Base-by-base conservation (phyloP, 2,329 filamentous ascomycete genomes). In the Sporothrix euskadiensis region DNA sequence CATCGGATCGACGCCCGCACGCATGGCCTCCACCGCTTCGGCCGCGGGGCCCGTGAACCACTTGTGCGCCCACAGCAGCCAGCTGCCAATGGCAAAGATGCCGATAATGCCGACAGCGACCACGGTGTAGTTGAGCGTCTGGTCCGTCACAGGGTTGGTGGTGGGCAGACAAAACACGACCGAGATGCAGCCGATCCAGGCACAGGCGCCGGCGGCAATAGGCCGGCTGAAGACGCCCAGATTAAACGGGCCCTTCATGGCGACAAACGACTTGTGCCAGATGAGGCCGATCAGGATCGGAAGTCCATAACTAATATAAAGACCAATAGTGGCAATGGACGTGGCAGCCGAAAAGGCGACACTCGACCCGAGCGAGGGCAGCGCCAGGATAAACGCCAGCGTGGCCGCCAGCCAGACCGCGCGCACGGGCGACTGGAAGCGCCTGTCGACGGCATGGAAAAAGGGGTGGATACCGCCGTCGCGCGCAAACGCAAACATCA, bases 331-430 rank as follows among this genome's bases (percentile, higher is more conserved):
- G 4, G 88, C 87, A 74, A 89, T 89, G 10, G 85, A 87, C 1
- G 88, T 89, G 1, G 87, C 87, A 1, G 88, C 88, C 1, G 86
- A 81, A 75, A 88, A 89, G 7, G 88, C 88, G 7, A 89, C 88
- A 3, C 78, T 78, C 1, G 83, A 86, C 7, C 87, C 87, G 0
- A 89, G 82, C 10, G 85, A 87, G 0, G 87, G 87, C 9, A 89
- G 82, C 0, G 85, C 84, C 0, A 89, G 83, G 75, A 86, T 84
- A 77, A 89, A 89, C 1, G 86, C 82, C 30, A 89, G 81, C 16
- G 82, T 81, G 1, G 85, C 85, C 9, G 86, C 87, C 0, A 89
- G 83, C 85, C 87, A 88, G 76, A 89, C 82, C 41, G 87, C 82
- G n/a, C 85, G 82, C 65, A 86, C 80, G 1, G 87, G 87, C 9